These are phyloP conservation scores for Serendipita vermifera DNA, from an alignment of 768 basidiomycete species.

Conservation along the genomic window DNA sequence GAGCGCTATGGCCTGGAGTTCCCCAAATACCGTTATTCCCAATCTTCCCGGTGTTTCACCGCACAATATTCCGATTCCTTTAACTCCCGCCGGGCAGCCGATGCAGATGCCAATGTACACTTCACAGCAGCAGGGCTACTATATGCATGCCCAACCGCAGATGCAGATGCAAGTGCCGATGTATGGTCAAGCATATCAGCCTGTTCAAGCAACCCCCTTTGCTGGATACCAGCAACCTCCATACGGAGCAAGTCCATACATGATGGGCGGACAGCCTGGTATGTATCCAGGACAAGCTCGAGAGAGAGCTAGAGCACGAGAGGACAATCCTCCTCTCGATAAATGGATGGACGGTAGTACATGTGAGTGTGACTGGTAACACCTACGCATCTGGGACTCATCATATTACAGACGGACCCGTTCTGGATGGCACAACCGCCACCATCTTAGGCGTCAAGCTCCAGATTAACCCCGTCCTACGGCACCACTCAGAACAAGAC, in stretches of 20 bases:
- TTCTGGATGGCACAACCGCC: not conserved
- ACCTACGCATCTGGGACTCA: not conserved
- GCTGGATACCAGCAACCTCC: too few species aligned
- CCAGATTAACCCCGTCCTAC: not conserved
- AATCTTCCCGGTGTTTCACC: conserved; percentile 5
- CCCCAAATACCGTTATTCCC: conserved; percentile 7
- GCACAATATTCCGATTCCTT: not conserved
- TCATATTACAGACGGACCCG: not conserved
- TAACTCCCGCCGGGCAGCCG: too few species aligned
- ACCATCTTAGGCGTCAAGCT: conserved; percentile 2
- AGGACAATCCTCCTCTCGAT: conserved; percentile 6
- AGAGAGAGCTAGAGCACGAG: not conserved
- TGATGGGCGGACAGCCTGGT: too few species aligned
- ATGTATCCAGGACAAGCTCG: not conserved
- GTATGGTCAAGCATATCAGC: too few species aligned
- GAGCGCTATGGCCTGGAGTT: conserved; percentile 9
- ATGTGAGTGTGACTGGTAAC: not conserved
- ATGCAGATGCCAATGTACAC: too few species aligned
- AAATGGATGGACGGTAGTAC: not conserved
- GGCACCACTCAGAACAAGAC: not conserved
- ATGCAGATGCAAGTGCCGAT: not conserved
- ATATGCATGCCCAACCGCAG: not conserved
- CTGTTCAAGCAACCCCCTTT: too few species aligned
- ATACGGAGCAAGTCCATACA: too few species aligned
- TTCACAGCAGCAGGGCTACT: too few species aligned